Base-by-base conservation (phyloP, 106 monocot species). In the Allium cepa region DNA sequence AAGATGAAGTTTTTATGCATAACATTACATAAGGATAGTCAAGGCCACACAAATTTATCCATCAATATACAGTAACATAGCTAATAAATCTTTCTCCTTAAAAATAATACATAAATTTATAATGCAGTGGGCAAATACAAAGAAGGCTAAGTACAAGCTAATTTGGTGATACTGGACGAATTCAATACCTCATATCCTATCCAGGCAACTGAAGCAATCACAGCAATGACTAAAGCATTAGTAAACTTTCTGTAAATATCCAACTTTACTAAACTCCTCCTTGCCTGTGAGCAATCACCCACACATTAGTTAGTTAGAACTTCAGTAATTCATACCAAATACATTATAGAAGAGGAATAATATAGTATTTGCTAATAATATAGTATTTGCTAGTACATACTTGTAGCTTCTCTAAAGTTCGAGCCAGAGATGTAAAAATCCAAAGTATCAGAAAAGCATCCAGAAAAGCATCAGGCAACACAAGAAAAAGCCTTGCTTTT, bases 181-280 rank as follows among this genome's bases (percentile, higher is more conserved):
- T 55, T 18, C n/a, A 18, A 50, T 79, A 96, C 97, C 92, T 97
- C 97, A 83, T 97, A 97, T 72, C 82, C 87, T 72, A 97, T 97
- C 97, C 97, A 97, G 67, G 77, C 84, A 72, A 97, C 92, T 59
- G 97, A 97, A 59, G 87, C 82, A 77, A 92, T 80, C 62, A 97
- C 97, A 57, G 83, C 72, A 68, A 92, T 72, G 50, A 84, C 97
- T 73, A 97, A 81, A 59, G 92, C 82, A 81, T 97, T 97, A 15
- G 97, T 92, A 77, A 97, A 97, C 75, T 92, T 97, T 70, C 92
- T 82, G 74, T 97, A 97, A 53, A 92, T 86, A 15, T 94, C 97
- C 77, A 97, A 69, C 80, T 97, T 97, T 63, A 79, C 86, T 48
- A 77, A 66, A 77, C 82, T 92, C 70, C 84, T 75, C 78, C 76